Percentiles rank a stretch among this genome's conserved stretches.
These are phyloP conservation scores for Puccinia sorghi DNA, from an alignment of 1,284 basidiomycete species.

Conservation along the genomic window DNA sequence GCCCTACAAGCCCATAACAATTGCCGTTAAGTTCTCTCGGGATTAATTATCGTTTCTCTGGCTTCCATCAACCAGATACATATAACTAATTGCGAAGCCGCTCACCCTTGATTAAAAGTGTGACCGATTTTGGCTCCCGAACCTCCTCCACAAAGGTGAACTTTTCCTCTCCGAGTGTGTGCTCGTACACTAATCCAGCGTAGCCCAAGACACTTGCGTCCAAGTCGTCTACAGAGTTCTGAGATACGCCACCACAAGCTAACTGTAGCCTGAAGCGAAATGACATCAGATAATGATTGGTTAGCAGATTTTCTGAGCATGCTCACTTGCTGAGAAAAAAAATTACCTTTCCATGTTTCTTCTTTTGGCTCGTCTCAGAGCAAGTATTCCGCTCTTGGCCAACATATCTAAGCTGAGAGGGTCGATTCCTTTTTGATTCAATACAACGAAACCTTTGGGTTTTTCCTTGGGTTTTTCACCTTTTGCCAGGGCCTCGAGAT, in stretches of 20 bases:
- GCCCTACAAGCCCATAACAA: slow-evolving; percentile 60
- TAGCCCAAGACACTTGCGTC: slow-evolving; percentile 87
- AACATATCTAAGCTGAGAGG: slow-evolving; percentile 94
- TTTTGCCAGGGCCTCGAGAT: slow-evolving; percentile 66
- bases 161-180: slow-evolving; percentile 98
- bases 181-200: slow-evolving; percentile 98
- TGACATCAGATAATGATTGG: not conserved
- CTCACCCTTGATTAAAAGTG: slow-evolving; percentile 88
- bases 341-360: slow-evolving; percentile 95
- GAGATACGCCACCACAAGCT: slow-evolving; percentile 89
- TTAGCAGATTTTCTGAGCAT: not conserved
- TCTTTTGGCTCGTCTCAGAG: slow-evolving; percentile 90
- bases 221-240: slow-evolving; percentile 97
- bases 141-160: slow-evolving; percentile 98
- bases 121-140: slow-evolving; percentile 93
- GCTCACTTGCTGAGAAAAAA: slow-evolving; percentile 52
- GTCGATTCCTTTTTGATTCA: slow-evolving; percentile 99
- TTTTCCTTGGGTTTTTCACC: slow-evolving; percentile 60
- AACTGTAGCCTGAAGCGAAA: slow-evolving; percentile 69
- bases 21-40: not conserved
- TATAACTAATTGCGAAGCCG: slow-evolving; percentile 2
- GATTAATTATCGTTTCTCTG: not conserved
- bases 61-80: not conserved
- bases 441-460: slow-evolving; percentile 84
- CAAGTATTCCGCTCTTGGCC: slow-evolving; percentile 94